Conservation (phyloP, 768 basidiomycete genomes). For the Podaxis carcinomalis region DNA sequence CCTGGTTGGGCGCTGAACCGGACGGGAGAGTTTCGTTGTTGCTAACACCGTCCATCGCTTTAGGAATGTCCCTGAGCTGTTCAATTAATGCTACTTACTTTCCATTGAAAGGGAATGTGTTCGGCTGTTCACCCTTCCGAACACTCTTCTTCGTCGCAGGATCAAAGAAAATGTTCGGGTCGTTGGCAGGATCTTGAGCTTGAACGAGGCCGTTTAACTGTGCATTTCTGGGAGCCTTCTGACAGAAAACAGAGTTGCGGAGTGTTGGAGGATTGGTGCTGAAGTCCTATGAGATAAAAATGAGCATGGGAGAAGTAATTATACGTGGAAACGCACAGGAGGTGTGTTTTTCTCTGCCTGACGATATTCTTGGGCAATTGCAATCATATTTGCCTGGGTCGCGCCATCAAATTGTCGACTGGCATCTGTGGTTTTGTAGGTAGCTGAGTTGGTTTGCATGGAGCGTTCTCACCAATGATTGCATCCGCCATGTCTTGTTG, state of each 20-base stretch:
- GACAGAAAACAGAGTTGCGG: conserved; percentile 57
- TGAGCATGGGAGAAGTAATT: background rate
- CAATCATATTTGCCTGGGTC: conserved; percentile 48
- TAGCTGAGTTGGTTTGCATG: background rate
- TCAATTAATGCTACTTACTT: conserved; percentile 9
- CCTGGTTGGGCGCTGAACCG: background rate
- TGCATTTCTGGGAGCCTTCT: conserved; percentile 44
- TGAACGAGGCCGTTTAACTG: conserved; percentile 47
- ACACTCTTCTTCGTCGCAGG: conserved; percentile 37
- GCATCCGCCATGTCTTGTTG: conserved; percentile 56
- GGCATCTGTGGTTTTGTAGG: conserved; percentile 31
- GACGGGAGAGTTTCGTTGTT: background rate
- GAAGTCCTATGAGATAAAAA: conserved; percentile 38
- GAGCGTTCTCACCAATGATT: conserved; percentile 42
- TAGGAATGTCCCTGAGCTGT: background rate
- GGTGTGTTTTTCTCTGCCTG: conserved; percentile 59
- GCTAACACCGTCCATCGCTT: background rate
- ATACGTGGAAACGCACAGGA: conserved; percentile 30
- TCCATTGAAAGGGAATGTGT: conserved; percentile 42
- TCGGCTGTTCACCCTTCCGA: conserved; percentile 40
- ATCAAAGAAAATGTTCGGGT: conserved; percentile 50
- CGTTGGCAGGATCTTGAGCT: conserved; percentile 48
- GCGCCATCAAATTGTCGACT: conserved; percentile 47
- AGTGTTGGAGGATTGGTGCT: conserved; percentile 43
- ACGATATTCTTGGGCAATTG: conserved; percentile 48